Evolutionary conservation across 257 asterid genomes (phyloP), one percentile per base, ranked within the genome.

Genomic region (Leptodermis oblonga): DNA sequence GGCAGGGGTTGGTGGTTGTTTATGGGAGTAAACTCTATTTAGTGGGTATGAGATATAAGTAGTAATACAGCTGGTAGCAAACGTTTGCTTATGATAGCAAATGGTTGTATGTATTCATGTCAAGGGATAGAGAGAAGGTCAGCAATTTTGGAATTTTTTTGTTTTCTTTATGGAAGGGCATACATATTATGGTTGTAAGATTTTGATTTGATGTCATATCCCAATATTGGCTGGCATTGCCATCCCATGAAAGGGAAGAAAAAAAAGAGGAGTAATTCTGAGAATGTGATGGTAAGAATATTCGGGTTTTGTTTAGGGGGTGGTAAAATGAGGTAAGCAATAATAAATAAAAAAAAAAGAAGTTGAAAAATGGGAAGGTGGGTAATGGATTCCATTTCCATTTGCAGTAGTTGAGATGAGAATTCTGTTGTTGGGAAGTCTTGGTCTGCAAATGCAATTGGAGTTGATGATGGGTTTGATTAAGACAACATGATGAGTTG

Each of bases 301-400:
- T 1, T 17, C 52, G 10, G 52, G n/a, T 13, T 46, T 15, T 46
- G 52, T 46, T 7, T 42, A 13, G 52, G 52, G 39, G 39, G 6
- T 2, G 39, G 39, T 34, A 34, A 34, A 34, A 34, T 34, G 6
- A 34, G 39, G 13, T 41, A 9, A 41, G 45, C 45, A 41, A 13
- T 41, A 41, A 41, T 41, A 41, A n/a, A n/a, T n/a, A n/a, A n/a
- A n/a, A n/a, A n/a, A n/a, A 33, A 55, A 53, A 55, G 61, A 54
- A 54, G 10, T 25, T 56, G 62, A 25, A 41, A 34, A 34, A 34
- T n/a, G 39, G 39, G 39, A 34, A 3, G 6, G 39, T 2, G 39
- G 39, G 39, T 6, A 34, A n/a, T n/a, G 3, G 39, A 34, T 34
- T 6, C 39, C 39, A 54, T 25, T 9, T 23, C 26, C 22, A 4